phyloP scores from a whole-genome alignment of 2,329 filamentous ascomycete species.

The Aspergillus pseudoterreus region DNA sequence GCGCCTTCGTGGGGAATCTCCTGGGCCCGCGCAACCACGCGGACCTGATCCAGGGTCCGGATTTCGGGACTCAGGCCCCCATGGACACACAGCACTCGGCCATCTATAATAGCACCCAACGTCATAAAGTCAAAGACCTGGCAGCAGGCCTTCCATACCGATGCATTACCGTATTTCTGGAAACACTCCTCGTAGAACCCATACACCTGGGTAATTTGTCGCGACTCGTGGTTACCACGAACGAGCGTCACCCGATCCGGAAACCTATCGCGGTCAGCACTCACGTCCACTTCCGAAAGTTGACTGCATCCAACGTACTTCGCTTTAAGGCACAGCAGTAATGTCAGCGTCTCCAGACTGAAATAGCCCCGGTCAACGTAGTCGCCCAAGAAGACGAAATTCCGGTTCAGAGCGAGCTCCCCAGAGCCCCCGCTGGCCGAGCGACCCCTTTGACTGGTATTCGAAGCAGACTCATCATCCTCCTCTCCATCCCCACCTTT shows the following conservation, averaged over 20 bases:
- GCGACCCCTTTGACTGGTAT: slow-evolving; percentile 19
- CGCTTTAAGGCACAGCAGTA: slow-evolving; percentile 69
- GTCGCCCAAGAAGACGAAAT: slow-evolving; percentile 70
- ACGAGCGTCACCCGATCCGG: slow-evolving; percentile 70
- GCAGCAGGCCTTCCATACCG: slow-evolving; percentile 75
- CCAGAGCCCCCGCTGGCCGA: slow-evolving; percentile 28
- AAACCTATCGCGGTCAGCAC: slow-evolving; percentile 46
- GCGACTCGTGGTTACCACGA: slow-evolving; percentile 71
- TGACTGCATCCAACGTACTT: slow-evolving; percentile 36
- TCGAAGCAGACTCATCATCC: slow-evolving; percentile 24
- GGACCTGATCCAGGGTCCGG: slow-evolving; percentile 70
- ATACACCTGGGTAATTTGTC: slow-evolving; percentile 74
- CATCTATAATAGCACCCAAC: slow-evolving; percentile 69
- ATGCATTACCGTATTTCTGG: slow-evolving; percentile 73
- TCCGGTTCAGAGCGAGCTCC: slow-evolving; percentile 54
- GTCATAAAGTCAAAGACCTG: slow-evolving; percentile 76
- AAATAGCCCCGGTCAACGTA: slow-evolving; percentile 74
- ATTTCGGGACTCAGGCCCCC: slow-evolving; percentile 71
- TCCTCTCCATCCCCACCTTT: slow-evolving; percentile 26
- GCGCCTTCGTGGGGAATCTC: slow-evolving; percentile 75
- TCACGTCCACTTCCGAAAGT: not conserved
- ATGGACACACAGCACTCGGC: slow-evolving; percentile 70
- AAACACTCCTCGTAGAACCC: slow-evolving; percentile 76
- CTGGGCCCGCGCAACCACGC: slow-evolving; percentile 69
- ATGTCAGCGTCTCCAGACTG: slow-evolving; percentile 68